Evolutionary conservation across 768 basidiomycete genomes (phyloP).

Genomic region (Termitomyces sp.): DNA sequence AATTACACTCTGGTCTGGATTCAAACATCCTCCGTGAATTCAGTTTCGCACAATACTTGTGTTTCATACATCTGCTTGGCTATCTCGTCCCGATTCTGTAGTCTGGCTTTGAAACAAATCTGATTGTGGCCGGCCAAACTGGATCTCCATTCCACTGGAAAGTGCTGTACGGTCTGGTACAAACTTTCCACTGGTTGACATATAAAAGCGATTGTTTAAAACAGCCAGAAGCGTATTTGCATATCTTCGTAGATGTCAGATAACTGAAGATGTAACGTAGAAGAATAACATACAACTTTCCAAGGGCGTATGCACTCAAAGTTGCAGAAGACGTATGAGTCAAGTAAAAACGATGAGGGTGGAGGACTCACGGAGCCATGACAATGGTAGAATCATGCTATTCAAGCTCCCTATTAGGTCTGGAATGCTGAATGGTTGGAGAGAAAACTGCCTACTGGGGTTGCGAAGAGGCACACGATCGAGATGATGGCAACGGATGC

Average conservation of each 20-base stretch:
- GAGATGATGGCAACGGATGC: not conserved
- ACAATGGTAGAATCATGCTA: not conserved
- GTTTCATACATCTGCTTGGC: too few species aligned
- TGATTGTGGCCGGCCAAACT: too few species aligned
- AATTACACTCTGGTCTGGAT: not conserved
- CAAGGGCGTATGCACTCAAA: slow-evolving; percentile 4
- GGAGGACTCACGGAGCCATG: slow-evolving; percentile 2
- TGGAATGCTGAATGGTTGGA: not conserved
- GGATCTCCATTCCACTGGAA: too few species aligned
- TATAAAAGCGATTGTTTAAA: too few species aligned
- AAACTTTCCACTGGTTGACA: too few species aligned
- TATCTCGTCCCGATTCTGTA: too few species aligned
- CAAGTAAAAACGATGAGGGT: not conserved
- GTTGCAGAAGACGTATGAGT: not conserved
- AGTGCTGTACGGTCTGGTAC: too few species aligned
- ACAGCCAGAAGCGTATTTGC: too few species aligned
- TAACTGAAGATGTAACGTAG: too few species aligned
- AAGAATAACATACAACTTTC: not conserved
- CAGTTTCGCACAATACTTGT: slow-evolving; percentile 1
- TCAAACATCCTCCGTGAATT: not conserved
- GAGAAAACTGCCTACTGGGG: not conserved
- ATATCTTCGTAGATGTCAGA: too few species aligned
- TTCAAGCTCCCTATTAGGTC: not conserved
- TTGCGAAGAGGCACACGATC: not conserved
- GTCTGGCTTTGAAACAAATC: too few species aligned